phyloP scores from a whole-genome alignment of 108 stramenopile genomes.

The Nannochloropsis salina region DNA sequence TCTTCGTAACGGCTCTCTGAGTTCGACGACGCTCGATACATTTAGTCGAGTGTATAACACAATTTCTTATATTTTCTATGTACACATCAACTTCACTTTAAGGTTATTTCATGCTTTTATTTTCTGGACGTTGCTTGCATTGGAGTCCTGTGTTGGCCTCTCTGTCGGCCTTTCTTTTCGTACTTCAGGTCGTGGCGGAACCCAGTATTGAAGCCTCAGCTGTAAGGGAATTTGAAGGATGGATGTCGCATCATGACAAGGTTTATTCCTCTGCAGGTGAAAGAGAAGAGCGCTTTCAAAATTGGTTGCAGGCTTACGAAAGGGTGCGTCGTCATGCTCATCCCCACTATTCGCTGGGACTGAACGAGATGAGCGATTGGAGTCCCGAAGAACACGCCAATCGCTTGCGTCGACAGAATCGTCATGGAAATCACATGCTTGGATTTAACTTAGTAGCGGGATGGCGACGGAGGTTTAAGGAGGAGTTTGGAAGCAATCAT shows the following conservation, averaged over 20 bases:
- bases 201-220: not conserved
- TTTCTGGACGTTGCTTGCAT: too few species aligned
- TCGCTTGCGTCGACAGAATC: not conserved
- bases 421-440: not conserved
- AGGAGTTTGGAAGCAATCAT: not conserved
- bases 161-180: too few species aligned
- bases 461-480: not conserved
- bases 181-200: too few species aligned
- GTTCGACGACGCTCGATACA: too few species aligned
- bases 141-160: too few species aligned
- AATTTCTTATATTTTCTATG: too few species aligned
- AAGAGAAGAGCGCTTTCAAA: not conserved
- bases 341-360: constrained; percentile 16
- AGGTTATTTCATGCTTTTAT: too few species aligned
- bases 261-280: constrained; percentile 1
- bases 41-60: too few species aligned
- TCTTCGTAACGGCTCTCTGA: too few species aligned
- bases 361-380: constrained; percentile 13
- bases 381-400: not conserved
- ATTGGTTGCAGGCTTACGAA: not conserved
- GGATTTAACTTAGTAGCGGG: not conserved
- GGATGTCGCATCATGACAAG: not conserved
- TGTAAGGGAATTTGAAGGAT: not conserved
- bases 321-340: not conserved
- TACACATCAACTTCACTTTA: too few species aligned